These are phyloP conservation scores for Arxiozyma heterogenica DNA, from an alignment of 1,139 yeast species.

Conservation along the genomic window DNA sequence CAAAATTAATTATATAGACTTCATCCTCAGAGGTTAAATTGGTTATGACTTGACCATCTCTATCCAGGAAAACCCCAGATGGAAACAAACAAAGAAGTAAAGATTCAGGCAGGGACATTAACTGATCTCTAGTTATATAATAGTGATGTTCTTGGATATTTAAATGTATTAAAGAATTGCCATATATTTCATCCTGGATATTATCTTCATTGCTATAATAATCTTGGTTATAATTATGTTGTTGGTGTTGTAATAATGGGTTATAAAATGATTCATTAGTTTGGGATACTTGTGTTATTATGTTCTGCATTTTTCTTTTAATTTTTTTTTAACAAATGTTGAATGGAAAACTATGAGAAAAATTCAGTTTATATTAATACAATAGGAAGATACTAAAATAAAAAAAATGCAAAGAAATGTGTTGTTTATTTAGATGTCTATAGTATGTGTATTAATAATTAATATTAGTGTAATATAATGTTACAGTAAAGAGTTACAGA, in stretches of 20 bases:
- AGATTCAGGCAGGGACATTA: constrained; percentile 86
- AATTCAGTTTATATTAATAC: not conserved
- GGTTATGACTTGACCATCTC: constrained; percentile 63
- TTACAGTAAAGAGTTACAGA: not conserved
- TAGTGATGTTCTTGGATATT: constrained; percentile 63
- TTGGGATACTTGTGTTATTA: constrained; percentile 60
- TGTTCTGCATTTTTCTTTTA: constrained; percentile 24
- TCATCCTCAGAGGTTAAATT: constrained; percentile 68
- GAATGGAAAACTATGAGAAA: not conserved
- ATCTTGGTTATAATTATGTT: constrained; percentile 56
- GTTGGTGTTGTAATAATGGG: constrained; percentile 34
- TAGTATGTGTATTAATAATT: too few relatives aligned
- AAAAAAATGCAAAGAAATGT: not conserved
- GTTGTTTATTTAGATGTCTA: not conserved
- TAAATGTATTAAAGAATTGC: constrained; percentile 57
- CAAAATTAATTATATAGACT: constrained; percentile 66
- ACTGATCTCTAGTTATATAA: constrained; percentile 75
- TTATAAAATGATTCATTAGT: constrained; percentile 25
- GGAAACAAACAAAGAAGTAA: constrained; percentile 80
- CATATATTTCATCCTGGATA: constrained; percentile 35
- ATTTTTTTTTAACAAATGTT: not conserved
- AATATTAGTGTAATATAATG: not conserved
- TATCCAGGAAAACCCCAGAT: constrained; percentile 77
- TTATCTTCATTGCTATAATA: constrained; percentile 17
- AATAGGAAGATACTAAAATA: not conserved